Evolutionary conservation across 495 filamentous ascomycete genomes (phyloP).

Genomic region (Tuber microsphaerosporum): DNA sequence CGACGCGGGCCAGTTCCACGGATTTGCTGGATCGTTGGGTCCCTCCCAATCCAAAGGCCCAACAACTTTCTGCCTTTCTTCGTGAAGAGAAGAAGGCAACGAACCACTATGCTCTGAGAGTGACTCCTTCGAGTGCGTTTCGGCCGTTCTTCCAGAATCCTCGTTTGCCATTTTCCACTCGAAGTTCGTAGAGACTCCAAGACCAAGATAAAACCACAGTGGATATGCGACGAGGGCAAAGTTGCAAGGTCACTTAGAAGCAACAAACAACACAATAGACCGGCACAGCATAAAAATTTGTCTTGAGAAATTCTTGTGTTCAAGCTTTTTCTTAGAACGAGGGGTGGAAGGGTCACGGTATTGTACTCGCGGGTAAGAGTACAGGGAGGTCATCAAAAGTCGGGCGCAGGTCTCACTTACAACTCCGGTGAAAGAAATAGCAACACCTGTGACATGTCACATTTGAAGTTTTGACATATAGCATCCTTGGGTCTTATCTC

Average conservation of each 20-base stretch:
- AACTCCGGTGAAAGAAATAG: too few relatives aligned
- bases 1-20: constrained; percentile 54
- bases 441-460: too few relatives aligned
- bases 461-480: too few relatives aligned
- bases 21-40: constrained; percentile 53
- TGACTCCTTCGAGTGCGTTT: constrained; percentile 22
- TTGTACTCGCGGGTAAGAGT: background rate
- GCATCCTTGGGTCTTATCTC: too few relatives aligned
- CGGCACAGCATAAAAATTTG: background rate
- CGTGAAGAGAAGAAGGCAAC: constrained; percentile 1
- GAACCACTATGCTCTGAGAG: constrained; percentile 30
- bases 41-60: constrained; percentile 49
- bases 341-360: constrained; percentile 4
- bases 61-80: constrained; percentile 14
- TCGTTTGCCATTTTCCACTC: constrained; percentile 8
- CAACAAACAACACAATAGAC: background rate
- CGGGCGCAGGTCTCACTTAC: too few relatives aligned
- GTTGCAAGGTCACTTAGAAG: background rate
- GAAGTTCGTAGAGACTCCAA: constrained; percentile 7
- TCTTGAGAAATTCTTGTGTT: background rate
- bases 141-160: constrained; percentile 26
- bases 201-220: background rate
- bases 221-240: background rate
- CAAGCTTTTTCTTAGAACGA: background rate
- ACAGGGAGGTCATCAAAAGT: too few relatives aligned